Conservation (phyloP, 139 green algal species). For the Chlamydomonas sp. region DNA sequence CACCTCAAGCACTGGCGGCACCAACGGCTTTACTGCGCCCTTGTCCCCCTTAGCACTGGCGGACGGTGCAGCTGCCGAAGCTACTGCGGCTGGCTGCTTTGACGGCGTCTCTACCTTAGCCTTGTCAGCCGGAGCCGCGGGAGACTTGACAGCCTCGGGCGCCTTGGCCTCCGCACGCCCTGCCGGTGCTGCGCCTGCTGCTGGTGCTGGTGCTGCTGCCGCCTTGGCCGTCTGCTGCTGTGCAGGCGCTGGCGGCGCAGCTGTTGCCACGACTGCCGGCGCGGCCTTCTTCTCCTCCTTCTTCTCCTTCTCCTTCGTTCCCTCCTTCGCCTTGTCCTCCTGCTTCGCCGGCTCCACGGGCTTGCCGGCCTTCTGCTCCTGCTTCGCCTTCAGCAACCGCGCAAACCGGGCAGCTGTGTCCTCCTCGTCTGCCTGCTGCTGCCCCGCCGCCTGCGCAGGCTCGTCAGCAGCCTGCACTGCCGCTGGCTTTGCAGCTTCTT, state of each 20-base stretch:
- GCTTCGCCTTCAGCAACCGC: too few relatives aligned
- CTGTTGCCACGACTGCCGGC: background rate
- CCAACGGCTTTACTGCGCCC: too few relatives aligned
- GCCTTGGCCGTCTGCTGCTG: background rate
- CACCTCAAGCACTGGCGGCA: too few relatives aligned
- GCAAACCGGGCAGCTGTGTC: too few relatives aligned
- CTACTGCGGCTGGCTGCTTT: too few relatives aligned
- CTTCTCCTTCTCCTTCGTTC: background rate
- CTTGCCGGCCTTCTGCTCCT: background rate
- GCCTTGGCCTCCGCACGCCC: background rate
- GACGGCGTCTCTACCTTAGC: background rate
- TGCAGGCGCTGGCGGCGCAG: background rate
- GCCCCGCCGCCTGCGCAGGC: background rate
- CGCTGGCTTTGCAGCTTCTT: too few relatives aligned
- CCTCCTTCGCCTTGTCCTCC: background rate
- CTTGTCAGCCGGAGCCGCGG: background rate
- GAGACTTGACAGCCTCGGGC: background rate
- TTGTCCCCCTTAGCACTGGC: too few relatives aligned
- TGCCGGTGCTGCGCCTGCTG: background rate
- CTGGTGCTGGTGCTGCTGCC: slow-evolving; percentile 8
- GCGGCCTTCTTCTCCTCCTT: background rate
- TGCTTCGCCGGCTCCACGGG: background rate
- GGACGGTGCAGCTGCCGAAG: too few relatives aligned
- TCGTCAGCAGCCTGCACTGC: too few relatives aligned
- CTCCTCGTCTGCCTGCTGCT: background rate